Percentiles rank a stretch among this genome's conserved stretches.
Conservation (phyloP, 345 rosid genomes). For the Cardamine occulta region DNA sequence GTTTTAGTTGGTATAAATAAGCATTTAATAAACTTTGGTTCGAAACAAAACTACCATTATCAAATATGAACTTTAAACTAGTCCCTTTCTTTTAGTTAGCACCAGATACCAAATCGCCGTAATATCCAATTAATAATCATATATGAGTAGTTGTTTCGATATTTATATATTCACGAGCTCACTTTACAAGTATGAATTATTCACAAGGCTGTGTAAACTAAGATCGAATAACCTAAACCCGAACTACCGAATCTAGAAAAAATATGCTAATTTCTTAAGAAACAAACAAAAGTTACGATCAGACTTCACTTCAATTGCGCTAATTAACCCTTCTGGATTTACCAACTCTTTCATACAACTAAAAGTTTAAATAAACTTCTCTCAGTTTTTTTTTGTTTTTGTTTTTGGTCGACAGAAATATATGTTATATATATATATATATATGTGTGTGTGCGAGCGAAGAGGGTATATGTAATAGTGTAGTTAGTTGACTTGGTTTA, state of each 20-base stretch:
- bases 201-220: neutral
- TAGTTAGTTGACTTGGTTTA: conserved; percentile 20
- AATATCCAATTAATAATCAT: neutral
- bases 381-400: neutral
- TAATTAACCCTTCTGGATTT: neutral
- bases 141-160: neutral
- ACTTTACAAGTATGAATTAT: neutral
- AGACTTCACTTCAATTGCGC: neutral
- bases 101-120: conserved; percentile 24
- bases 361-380: neutral
- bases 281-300: neutral
- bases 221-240: neutral
- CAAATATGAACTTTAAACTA: neutral
- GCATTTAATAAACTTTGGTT: neutral
- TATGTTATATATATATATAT: no score
- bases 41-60: neutral
- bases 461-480: neutral
- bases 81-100: conserved; percentile 11
- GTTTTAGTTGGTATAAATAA: neutral
- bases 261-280: neutral
- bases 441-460: no score
- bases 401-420: conserved; percentile 3
- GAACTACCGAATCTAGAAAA: conserved; percentile 21
- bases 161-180: neutral
- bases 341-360: neutral